Evolutionary conservation across 805 yeast genomes (phyloP), one percentile per base, ranked within the genome.

Genomic region (Ogataea henricii): DNA sequence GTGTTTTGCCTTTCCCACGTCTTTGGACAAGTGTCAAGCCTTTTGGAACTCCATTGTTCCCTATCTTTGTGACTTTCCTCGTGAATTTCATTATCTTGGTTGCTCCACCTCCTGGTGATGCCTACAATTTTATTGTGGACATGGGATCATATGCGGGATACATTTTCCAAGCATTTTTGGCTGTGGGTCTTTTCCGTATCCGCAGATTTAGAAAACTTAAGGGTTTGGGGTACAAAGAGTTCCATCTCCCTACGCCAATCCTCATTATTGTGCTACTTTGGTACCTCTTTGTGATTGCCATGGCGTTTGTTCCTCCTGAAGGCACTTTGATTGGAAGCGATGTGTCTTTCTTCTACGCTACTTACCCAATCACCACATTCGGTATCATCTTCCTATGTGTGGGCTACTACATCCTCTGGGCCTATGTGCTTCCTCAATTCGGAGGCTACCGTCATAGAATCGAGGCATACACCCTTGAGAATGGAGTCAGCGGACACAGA

Each of bases 51-150:
- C 96, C 96, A 38, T 67, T 80, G 53, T 78, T 82, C 36, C 95
- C 92, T 42, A 70, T 88, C 44, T 73, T 83, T 56, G 85, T 85
- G 65, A 95, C 88, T 63, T 87, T 88, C 80, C 65, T 83, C 38
- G 83, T 87, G 16, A 86, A 91, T 70, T 67, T 85, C 35, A 73
- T 88, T 44, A 82, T 89, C 41, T 80, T 89, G 51, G 61, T 87
- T 40, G 94, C 92, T 4, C 88, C 89, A 36, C 92, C 94, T 18
- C 87, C 91, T 21, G 95, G 94, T 49, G 95, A 87, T 62, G 95
- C 95, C 40, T 88, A 87, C 71, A 85, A 86, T 66, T 85, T 89
- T 64, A 81, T 88, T 56, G 65, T 86, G 66, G 87, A 89, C 67
- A 74, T 89, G 71, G 84, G 87, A 57, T 82, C 92, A 2, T 88